Conservation (phyloP, 2,329 filamentous ascomycete genomes). For the Purpureocillium lavendulum region DNA sequence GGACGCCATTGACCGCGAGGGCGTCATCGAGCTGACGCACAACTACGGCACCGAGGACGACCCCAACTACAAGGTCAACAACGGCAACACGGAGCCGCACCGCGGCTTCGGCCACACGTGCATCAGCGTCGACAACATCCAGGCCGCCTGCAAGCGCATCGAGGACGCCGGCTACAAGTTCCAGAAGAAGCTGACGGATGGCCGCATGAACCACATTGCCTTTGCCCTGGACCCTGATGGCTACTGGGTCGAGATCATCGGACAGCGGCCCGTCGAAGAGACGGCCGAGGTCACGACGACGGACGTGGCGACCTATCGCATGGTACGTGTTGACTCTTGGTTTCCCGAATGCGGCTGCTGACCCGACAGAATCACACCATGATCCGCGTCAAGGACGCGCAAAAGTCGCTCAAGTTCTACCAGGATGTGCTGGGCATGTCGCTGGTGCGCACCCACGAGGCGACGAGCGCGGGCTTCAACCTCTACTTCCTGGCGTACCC, state of each 20-base stretch:
- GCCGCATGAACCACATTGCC: conserved; percentile 79
- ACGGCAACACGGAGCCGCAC: conserved; percentile 84
- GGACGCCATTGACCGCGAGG: conserved; percentile 72
- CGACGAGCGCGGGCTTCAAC: conserved; percentile 66
- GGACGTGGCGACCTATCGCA: conserved; percentile 66
- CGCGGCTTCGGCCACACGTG: conserved; percentile 82
- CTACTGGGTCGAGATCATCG: conserved; percentile 80
- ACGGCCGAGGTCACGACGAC: conserved; percentile 66
- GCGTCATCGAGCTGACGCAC: conserved; percentile 77
- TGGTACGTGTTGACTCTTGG: conserved; percentile 30
- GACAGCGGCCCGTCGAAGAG: conserved; percentile 62
- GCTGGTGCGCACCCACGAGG: conserved; percentile 65
- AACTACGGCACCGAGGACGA: conserved; percentile 88
- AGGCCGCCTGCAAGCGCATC: conserved; percentile 81
- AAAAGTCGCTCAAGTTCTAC: conserved; percentile 71
- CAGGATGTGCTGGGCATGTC: conserved; percentile 86
- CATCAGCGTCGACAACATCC: conserved; percentile 74
- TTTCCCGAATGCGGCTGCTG: no score
- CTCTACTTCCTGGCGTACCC: conserved; percentile 88
- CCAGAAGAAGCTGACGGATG: conserved; percentile 89
- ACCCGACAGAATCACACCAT: conserved; percentile 89
- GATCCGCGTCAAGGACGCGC: conserved; percentile 81
- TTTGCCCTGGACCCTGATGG: conserved; percentile 85
- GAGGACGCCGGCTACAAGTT: conserved; percentile 88
- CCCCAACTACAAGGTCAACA: conserved; percentile 69